Evolutionary conservation across 2,329 filamentous ascomycete species (phyloP), one percentile per base, ranked within the genome.

Genomic region (Penicillium verrucosum): DNA sequence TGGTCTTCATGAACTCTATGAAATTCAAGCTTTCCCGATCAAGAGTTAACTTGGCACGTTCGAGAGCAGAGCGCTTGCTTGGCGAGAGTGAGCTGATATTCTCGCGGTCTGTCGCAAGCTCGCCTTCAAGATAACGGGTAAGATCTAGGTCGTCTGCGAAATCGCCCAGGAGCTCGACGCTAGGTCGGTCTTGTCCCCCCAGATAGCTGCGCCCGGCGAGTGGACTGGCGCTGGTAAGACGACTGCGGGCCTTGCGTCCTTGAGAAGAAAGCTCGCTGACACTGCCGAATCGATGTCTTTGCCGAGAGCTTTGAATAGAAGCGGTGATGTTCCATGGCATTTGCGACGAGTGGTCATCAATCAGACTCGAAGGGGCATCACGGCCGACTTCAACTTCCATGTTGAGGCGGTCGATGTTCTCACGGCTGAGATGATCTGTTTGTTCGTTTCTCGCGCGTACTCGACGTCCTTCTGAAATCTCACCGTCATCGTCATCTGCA

Each of bases 281-380:
- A 53, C 73, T 77, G 43, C 72, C 69, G 32, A 70, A 57, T 14
- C 72, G 69, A 30, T 69, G 70, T 12, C 75, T 79, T 25, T 77
- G 74, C 27, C 75, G 78, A 43, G 83, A 85, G 51, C 80, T 80
- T 51, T 80, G 77, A 5, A 80, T 67, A 2, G 83, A 85, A 4
- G 81, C 79, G 8, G 79, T 83, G 43, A 82, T 75, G 61, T 89
- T 89, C 87, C 87, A 89, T 11, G 87, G 87, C 80, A 89, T 85
- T n/a, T 81, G 75, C 5, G 82, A 84, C 25, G 84, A 83, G 29
- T 83, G 82, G 51, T 87, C 83, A 57, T 95, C 89, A 5, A 85
- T 83, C 51, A 94, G 81, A 8, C 84, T 82, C 0, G 83, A 81
- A 0, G 80, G 82, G 1, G 83, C 88, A 41, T 89, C 84, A 73